Conservation (phyloP, 768 basidiomycete species). For the Trichaptum fuscoviolaceum region DNA sequence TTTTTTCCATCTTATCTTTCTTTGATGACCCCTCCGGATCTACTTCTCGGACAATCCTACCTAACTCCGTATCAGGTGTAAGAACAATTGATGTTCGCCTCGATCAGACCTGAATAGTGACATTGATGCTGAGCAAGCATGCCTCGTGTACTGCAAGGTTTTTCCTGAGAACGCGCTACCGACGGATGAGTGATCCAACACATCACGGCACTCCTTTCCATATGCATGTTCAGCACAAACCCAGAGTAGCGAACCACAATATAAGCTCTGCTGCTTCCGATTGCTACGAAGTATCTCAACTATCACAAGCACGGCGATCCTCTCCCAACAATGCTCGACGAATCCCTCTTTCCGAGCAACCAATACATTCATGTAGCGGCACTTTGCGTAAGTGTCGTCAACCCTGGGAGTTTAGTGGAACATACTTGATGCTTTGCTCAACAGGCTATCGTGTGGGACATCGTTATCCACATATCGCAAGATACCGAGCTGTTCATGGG, state of each 20-base stretch:
- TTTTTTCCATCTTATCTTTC: neutral
- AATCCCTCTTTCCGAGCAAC: neutral
- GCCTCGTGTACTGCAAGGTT: no score
- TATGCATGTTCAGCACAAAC: no score
- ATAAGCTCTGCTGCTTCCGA: no score
- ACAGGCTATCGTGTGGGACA: conserved; percentile 27
- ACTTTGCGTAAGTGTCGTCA: neutral
- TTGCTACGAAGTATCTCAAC: no score
- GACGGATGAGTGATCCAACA: no score
- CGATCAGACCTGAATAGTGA: neutral
- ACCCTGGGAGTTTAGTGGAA: neutral
- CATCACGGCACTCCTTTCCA: no score
- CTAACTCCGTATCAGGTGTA: neutral
- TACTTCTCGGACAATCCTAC: neutral
- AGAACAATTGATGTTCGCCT: neutral
- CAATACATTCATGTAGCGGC: neutral
- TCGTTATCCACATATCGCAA: conserved; percentile 22
- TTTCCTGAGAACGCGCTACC: no score
- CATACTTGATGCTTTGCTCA: neutral
- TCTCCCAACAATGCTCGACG: neutral
- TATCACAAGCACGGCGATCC: no score
- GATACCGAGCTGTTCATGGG: conserved; percentile 23
- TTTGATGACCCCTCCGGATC: neutral
- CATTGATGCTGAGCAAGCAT: neutral
- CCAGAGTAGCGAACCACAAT: no score